Conservation (phyloP, 2,329 filamentous ascomycete genomes). For the Phyllosticta capitalensis region DNA sequence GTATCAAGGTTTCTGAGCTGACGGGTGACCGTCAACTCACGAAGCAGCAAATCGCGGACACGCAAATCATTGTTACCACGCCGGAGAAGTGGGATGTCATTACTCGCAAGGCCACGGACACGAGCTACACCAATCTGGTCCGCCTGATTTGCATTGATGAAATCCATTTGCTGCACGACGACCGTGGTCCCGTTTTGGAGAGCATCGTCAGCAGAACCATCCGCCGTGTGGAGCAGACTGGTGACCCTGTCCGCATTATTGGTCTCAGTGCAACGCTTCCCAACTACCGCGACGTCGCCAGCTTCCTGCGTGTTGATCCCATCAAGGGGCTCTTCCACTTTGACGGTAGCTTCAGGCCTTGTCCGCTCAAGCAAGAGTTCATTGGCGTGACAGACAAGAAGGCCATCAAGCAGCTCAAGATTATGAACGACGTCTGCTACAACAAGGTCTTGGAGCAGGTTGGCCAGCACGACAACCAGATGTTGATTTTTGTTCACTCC, state of each 20-base stretch:
- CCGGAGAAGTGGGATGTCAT: slow-evolving; percentile 99
- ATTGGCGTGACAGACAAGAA: slow-evolving; percentile 97
- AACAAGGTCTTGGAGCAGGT: slow-evolving; percentile 96
- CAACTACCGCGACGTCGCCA: slow-evolving; percentile 93
- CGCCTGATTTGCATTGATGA: slow-evolving; percentile 94
- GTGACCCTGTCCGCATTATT: slow-evolving; percentile 82
- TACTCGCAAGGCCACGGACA: slow-evolving; percentile 91
- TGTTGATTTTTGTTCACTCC: slow-evolving; percentile 98
- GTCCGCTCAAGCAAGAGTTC: slow-evolving; percentile 91
- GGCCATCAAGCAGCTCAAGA: slow-evolving; percentile 96
- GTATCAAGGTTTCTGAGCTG: slow-evolving; percentile 86
- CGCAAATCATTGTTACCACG: slow-evolving; percentile 95
- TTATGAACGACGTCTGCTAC: slow-evolving; percentile 98
- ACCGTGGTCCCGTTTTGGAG: slow-evolving; percentile 90
- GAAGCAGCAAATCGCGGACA: slow-evolving; percentile 96
- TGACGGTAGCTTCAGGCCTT: slow-evolving; percentile 86
- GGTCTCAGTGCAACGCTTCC: slow-evolving; percentile 91
- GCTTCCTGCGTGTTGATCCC: slow-evolving; percentile 82
- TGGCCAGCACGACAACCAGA: slow-evolving; percentile 85
- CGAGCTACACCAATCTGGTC: slow-evolving; percentile 95
- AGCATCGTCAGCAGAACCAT: slow-evolving; percentile 95
- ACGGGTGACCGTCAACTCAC: slow-evolving; percentile 97
- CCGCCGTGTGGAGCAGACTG: slow-evolving; percentile 84
- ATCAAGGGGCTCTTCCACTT: slow-evolving; percentile 90
- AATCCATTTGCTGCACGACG: slow-evolving; percentile 94